A percentile compares a stretch with the other conserved stretches of the same genome.
These are phyloP conservation scores for Colletotrichum filicis DNA, from an alignment of 2,329 filamentous ascomycete genomes.

Conservation along the genomic window DNA sequence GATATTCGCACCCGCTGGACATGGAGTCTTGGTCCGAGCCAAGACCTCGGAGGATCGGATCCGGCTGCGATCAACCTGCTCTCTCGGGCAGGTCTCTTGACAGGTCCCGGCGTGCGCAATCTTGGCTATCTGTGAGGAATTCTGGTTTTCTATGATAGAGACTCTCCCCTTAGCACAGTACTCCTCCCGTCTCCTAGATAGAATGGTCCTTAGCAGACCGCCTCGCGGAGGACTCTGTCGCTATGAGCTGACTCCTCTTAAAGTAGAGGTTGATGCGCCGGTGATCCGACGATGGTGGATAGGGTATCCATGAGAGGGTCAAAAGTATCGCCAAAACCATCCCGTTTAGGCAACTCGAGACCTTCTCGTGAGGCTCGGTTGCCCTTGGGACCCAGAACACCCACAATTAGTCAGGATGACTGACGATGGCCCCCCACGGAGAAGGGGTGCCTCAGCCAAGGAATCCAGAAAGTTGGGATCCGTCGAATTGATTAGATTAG, in stretches of 20 bases:
- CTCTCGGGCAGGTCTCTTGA: constrained; percentile 22
- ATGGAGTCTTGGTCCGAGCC: constrained; percentile 9
- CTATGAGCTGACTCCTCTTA: neutral
- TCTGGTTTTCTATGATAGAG: neutral
- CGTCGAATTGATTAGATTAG: constrained; percentile 33
- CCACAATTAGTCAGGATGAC: constrained; percentile 21
- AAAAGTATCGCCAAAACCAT: constrained; percentile 1
- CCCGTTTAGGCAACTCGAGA: constrained; percentile 21
- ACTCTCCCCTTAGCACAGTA: neutral
- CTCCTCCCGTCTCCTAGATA: neutral
- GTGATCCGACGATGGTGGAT: constrained; percentile 1
- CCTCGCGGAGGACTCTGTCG: neutral
- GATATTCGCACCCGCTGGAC: neutral
- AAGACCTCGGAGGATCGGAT: neutral
- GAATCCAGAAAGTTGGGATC: constrained; percentile 8
- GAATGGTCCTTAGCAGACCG: neutral
- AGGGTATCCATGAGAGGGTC: constrained; percentile 6
- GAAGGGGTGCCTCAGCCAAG: constrained; percentile 18
- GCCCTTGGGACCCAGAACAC: neutral
- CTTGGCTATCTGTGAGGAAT: constrained; percentile 14
- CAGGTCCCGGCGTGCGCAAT: constrained; percentile 8
- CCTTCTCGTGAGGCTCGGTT: neutral
- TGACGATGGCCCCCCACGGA: constrained; percentile 10
- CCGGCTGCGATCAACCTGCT: constrained; percentile 1
- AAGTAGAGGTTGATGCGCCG: neutral